Base-by-base conservation (phyloP, 192 early-diverging fungal species). In the Anaeromyces robustus region DNA sequence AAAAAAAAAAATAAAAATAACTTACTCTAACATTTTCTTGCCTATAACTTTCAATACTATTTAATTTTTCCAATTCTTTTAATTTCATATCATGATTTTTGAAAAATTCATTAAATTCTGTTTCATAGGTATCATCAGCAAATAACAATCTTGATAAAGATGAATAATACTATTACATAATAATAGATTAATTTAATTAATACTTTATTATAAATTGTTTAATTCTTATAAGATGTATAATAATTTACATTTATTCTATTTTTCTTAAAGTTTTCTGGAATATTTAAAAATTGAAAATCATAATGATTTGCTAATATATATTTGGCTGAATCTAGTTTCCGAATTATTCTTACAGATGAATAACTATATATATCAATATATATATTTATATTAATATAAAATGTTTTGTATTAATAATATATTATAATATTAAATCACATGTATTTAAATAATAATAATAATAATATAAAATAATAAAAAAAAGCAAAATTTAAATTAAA, bases 71-170 rank as follows among this genome's bases (percentile, higher is more conserved):
- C 11, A 68, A 68, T 68, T 68, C 52, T n/a, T 68, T 68, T n/a
- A 68, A 68, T 68, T 68, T 68, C 52, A 68, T 68, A n/a, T 68
- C 52, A n/a, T 68, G 52, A n/a, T 68, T n/a, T 68, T 68, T 68
- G 6, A 68, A 68, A n/a, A 68, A 68, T 68, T 68, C 52, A n/a
- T 80, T 19, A 19, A 30, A 30, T 29, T 82, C 81, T 17, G 14
- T 80, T 29, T 82, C 81, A 29, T 29, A 30, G 13, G 81, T 52
- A 12, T 82, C 81, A 34, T 82, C 80, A n/a, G 90, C 85, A 80
- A 95, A 94, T 43, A 96, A 86, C 16, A 96, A 83, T 30, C 92
- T 91, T 29, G 92, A 92, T 78, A 97, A 87, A 13, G 94, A 91
- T 26, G 88, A 87, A 80, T 96, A 97, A 84, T 96, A 97, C 84